A percentile compares a stretch with the other conserved stretches of the same genome.
Conservation (phyloP, 2,329 filamentous ascomycete species). For the Penicillium psychrosexuale region DNA sequence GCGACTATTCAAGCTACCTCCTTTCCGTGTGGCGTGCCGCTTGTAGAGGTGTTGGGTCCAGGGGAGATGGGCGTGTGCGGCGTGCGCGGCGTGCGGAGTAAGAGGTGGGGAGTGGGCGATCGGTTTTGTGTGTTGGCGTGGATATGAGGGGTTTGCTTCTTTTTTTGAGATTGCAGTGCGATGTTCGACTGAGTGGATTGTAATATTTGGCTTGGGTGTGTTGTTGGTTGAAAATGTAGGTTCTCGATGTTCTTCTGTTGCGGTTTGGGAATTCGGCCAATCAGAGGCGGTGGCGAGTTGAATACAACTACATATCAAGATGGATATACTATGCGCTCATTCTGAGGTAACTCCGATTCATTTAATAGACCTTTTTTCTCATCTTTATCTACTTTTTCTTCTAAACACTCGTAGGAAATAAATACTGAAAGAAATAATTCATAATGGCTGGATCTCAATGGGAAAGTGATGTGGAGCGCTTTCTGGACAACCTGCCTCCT, state of each 20-base stretch:
- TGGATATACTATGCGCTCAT: too few species aligned
- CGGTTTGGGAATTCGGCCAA: conserved; percentile 16
- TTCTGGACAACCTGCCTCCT: background rate
- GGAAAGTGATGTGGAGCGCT: background rate
- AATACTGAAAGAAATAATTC: background rate
- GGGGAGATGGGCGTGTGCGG: background rate
- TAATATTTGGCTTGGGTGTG: background rate
- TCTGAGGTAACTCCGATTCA: too few species aligned
- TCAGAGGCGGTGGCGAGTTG: conserved; percentile 13
- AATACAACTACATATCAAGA: background rate
- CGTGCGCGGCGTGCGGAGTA: conserved; percentile 21
- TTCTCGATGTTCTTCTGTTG: background rate
- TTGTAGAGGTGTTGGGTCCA: background rate
- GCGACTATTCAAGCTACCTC: background rate
- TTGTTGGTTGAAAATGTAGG: background rate
- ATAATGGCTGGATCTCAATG: background rate
- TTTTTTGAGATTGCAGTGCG: background rate
- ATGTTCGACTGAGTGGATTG: background rate
- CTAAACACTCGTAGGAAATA: background rate
- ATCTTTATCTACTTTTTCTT: background rate
- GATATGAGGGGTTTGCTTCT: background rate
- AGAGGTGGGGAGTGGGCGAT: conserved; percentile 6
- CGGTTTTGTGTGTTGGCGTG: background rate
- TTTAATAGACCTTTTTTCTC: too few species aligned
- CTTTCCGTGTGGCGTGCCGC: background rate